Conservation (phyloP, 495 filamentous ascomycete genomes). For the Aspergillus wentii region DNA sequence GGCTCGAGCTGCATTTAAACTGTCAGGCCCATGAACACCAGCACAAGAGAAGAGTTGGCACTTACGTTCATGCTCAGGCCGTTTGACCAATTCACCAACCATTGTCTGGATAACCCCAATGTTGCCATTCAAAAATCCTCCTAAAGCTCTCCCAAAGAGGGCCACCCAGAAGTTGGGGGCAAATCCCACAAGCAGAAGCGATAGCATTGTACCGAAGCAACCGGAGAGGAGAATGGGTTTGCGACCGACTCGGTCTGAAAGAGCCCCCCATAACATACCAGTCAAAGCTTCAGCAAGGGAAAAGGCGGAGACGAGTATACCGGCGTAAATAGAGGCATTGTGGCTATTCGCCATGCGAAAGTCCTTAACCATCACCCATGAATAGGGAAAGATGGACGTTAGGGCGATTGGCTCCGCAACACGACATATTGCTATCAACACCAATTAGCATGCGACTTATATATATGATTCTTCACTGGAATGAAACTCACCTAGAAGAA, state of each 20-base stretch:
- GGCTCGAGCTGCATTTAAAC: conserved; percentile 52
- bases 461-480: neutral
- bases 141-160: conserved; percentile 66
- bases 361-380: conserved; percentile 74
- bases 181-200: conserved; percentile 78
- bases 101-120: conserved; percentile 90
- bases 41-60: conserved; percentile 4
- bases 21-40: conserved; percentile 7
- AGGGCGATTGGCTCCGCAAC: conserved; percentile 86
- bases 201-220: conserved; percentile 73
- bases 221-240: conserved; percentile 80
- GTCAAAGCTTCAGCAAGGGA: conserved; percentile 74
- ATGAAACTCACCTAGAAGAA: conserved; percentile 58
- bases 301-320: conserved; percentile 81
- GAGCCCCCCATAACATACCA: conserved; percentile 78
- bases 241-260: conserved; percentile 77
- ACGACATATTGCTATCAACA: conserved; percentile 60
- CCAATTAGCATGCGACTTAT: conserved; percentile 16
- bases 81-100: conserved; percentile 76
- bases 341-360: conserved; percentile 62
- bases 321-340: conserved; percentile 78
- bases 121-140: conserved; percentile 81
- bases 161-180: conserved; percentile 76
- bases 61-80: conserved; percentile 80
- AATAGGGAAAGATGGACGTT: conserved; percentile 84